These are phyloP conservation scores for Platismatia glauca DNA, from an alignment of 495 filamentous ascomycete genomes.

Conservation along the genomic window DNA sequence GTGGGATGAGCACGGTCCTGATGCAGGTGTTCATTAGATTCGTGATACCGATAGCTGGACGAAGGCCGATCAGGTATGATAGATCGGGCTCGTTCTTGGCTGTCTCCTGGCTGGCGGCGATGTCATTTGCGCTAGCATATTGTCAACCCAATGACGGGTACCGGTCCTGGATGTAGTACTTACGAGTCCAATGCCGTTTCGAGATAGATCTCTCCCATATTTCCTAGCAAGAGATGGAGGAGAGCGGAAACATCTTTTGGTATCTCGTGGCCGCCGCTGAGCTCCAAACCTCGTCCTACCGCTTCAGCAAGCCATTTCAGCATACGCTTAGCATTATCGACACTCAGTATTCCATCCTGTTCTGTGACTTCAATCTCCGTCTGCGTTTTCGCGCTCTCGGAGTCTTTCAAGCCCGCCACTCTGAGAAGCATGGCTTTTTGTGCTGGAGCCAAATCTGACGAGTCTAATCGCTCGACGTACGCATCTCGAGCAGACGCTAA, in stretches of 20 bases:
- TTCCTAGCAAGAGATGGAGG: slow-evolving; percentile 71
- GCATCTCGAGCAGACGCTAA: slow-evolving; percentile 72
- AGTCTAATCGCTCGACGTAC: slow-evolving; percentile 76
- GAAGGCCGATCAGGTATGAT: slow-evolving; percentile 66
- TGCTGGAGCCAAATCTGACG: slow-evolving; percentile 69
- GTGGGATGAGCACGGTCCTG: slow-evolving; percentile 78
- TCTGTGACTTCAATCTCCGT: slow-evolving; percentile 81
- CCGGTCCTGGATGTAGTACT: slow-evolving; percentile 17
- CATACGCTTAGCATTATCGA: slow-evolving; percentile 89
- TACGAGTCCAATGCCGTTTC: slow-evolving; percentile 84
- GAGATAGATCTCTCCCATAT: slow-evolving; percentile 89
- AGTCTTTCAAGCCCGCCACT: slow-evolving; percentile 60
- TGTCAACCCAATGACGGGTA: not conserved
- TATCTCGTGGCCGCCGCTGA: slow-evolving; percentile 76
- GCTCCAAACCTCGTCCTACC: slow-evolving; percentile 83
- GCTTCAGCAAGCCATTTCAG: slow-evolving; percentile 95
- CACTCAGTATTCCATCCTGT: slow-evolving; percentile 72
- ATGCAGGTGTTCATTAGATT: slow-evolving; percentile 89
- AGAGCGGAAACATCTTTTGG: slow-evolving; percentile 90
- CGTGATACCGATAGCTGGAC: slow-evolving; percentile 76
- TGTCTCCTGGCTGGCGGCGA: slow-evolving; percentile 63
- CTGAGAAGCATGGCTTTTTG: slow-evolving; percentile 80
- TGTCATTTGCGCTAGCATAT: slow-evolving; percentile 49
- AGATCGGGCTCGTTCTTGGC: slow-evolving; percentile 81
- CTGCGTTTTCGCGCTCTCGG: slow-evolving; percentile 41